Evolutionary conservation across 352 stramenopile species (phyloP).

Genomic region (Globisporangium echinulatum): DNA sequence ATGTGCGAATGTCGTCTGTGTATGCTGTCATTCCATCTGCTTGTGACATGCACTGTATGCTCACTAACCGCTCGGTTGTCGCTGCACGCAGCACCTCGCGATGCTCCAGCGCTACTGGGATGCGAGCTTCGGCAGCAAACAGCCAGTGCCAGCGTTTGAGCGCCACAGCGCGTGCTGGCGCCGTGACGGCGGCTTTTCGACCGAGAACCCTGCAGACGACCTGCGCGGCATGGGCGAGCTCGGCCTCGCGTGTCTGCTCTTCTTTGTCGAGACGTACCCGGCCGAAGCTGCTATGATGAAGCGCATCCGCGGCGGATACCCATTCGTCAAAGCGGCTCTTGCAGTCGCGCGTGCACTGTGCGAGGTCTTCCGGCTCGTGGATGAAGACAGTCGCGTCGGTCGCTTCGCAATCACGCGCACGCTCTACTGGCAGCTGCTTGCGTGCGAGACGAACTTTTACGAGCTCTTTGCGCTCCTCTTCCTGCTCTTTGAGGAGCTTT

Average conservation of each 20-base stretch:
- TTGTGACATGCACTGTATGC: too few species aligned
- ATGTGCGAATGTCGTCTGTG: not conserved
- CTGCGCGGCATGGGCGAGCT: constrained; percentile 51
- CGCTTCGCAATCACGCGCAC: constrained; percentile 43
- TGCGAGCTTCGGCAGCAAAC: constrained; percentile 24
- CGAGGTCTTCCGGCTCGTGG: constrained; percentile 43
- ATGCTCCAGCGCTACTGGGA: constrained; percentile 62
- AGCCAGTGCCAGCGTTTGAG: constrained; percentile 25
- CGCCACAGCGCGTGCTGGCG: constrained; percentile 39
- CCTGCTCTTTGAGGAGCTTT: constrained; percentile 61
- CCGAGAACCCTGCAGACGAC: constrained; percentile 42
- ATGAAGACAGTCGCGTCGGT: constrained; percentile 26
- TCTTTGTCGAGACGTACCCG: constrained; percentile 52
- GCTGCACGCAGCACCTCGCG: constrained; percentile 31
- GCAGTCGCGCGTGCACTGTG: constrained; percentile 41
- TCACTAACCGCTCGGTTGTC: too few species aligned
- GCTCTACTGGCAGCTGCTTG: constrained; percentile 61
- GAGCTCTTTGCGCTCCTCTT: constrained; percentile 54
- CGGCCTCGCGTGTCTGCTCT: constrained; percentile 57
- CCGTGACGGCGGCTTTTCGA: constrained; percentile 38
- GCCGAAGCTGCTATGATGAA: constrained; percentile 64
- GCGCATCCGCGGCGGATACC: constrained; percentile 44
- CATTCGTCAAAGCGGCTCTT: constrained; percentile 53
- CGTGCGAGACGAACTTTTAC: constrained; percentile 44
- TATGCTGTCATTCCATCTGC: too few species aligned